phyloP scores from a whole-genome alignment of 352 stramenopile species.

The Globisporangium parvum region DNA sequence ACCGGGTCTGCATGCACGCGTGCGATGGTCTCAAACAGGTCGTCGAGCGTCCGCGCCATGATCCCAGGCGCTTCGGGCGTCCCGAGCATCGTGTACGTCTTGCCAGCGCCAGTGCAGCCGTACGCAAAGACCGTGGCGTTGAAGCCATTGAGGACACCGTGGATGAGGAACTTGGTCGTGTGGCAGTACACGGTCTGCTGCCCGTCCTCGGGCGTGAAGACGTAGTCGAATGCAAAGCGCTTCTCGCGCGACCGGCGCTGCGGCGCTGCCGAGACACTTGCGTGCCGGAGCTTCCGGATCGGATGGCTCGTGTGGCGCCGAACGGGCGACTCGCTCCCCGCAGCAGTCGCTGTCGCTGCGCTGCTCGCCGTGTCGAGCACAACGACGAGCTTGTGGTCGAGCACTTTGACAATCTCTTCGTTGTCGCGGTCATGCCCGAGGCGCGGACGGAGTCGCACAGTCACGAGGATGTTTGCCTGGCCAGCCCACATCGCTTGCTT shows the following conservation, averaged over 20 bases:
- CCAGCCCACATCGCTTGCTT: conserved; percentile 82
- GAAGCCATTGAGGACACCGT: conserved; percentile 83
- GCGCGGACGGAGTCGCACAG: conserved; percentile 80
- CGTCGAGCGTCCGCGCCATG: conserved; percentile 82
- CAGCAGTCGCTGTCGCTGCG: neutral
- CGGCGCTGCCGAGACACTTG: conserved; percentile 18
- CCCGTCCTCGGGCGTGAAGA: conserved; percentile 61
- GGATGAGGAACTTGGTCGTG: conserved; percentile 86
- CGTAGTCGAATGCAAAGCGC: conserved; percentile 87
- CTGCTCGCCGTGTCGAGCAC: conserved; percentile 46
- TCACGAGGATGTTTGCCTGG: conserved; percentile 86
- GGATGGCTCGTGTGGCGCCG: conserved; percentile 21
- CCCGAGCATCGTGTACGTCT: conserved; percentile 91
- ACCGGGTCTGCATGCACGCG: conserved; percentile 24
- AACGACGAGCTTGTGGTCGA: conserved; percentile 82
- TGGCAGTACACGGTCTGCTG: conserved; percentile 82
- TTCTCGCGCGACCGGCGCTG: conserved; percentile 54
- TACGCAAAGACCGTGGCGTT: conserved; percentile 92
- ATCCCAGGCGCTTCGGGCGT: conserved; percentile 78
- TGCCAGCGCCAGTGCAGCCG: conserved; percentile 84
- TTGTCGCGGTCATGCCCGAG: conserved; percentile 66
- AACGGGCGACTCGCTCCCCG: conserved; percentile 1
- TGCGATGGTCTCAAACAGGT: conserved; percentile 77
- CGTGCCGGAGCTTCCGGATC: conserved; percentile 29
- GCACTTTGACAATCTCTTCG: conserved; percentile 73